Percentiles rank a stretch among this genome's conserved stretches.
Evolutionary conservation across 2,329 filamentous ascomycete species (phyloP).

Genomic region (Colletotrichum ledebouriae): DNA sequence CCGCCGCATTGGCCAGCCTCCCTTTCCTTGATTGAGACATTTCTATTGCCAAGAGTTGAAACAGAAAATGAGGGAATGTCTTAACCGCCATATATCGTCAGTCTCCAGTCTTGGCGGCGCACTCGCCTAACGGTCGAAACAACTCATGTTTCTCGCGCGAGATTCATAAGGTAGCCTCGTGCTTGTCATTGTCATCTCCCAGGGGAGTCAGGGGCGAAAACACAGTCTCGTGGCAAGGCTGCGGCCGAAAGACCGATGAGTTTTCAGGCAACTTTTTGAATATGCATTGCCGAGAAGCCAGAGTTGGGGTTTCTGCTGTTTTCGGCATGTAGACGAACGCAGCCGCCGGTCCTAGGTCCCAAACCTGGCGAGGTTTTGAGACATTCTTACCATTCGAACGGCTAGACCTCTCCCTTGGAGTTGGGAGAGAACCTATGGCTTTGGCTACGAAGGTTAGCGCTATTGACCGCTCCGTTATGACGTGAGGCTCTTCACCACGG

Average conservation of each 20-base stretch:
- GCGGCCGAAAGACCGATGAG: neutral
- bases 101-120: neutral
- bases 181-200: neutral
- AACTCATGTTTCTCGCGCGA: constrained; percentile 6
- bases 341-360: neutral
- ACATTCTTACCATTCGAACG: neutral
- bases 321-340: constrained; percentile 9
- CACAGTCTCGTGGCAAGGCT: neutral
- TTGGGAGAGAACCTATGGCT: neutral
- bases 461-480: neutral
- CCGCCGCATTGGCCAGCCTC: neutral
- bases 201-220: neutral
- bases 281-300: constrained; percentile 6
- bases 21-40: neutral
- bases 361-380: neutral
- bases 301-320: neutral
- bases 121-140: neutral
- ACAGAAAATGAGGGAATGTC: too few species aligned
- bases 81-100: too few species aligned
- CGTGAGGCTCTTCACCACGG: neutral
- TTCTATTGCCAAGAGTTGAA: neutral
- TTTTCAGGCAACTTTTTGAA: neutral
- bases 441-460: neutral
- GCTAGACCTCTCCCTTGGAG: neutral
- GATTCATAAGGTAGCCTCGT: neutral